Base-by-base conservation (phyloP, 1,284 basidiomycete species). In the Caloboletus firmus region DNA sequence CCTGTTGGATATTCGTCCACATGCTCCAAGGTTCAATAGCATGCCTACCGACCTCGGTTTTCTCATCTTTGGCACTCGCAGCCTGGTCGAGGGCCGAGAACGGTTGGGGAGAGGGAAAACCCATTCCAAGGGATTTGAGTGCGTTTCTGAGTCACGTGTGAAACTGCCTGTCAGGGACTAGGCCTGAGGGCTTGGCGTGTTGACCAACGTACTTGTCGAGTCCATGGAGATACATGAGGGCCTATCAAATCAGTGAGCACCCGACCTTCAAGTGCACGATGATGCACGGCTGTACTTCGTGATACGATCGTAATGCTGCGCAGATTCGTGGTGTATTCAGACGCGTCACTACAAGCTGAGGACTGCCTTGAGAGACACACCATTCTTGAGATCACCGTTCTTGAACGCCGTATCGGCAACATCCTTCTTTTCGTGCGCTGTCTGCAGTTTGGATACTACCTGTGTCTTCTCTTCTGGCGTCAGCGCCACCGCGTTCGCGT, bases 321-420 rank as follows among this genome's bases (percentile, higher is more conserved):
- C 26, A 5, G 40, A n/a, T 50, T 43, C 46, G 34, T n/a, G 15
- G 26, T 46, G 12, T 36, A 7, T 22, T 67, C 42, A 64, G 54
- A 36, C 39, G 20, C 49, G 39, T 34, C 54, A 32, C 24, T 28
- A 47, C 42, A 31, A 50, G 51, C 30, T 32, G 45, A 39, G 22
- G 42, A 34, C 26, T 15, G 30, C 30, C 26, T 31, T 22, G 12
- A 26, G 49, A 40, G 20, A 61, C 81, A 52, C 61, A 90, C 89
- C 89, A 62, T 73, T 76, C 63, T 80, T 78, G 40, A 80, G 52
- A 58, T 89, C 79, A 17, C 84, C 86, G 10, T 71, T 67, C 68
- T 87, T 89, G 75, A 91, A 92, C 2, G 86, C 84, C 56, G 80
- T 72, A 76, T 92, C 89, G n/a, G 73, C 89, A 13, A 69, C 71